Percentiles rank a stretch among this genome's conserved stretches.
Evolutionary conservation across 2,329 filamentous ascomycete genomes (phyloP).

Genomic region (Talaromyces amestolkiae): DNA sequence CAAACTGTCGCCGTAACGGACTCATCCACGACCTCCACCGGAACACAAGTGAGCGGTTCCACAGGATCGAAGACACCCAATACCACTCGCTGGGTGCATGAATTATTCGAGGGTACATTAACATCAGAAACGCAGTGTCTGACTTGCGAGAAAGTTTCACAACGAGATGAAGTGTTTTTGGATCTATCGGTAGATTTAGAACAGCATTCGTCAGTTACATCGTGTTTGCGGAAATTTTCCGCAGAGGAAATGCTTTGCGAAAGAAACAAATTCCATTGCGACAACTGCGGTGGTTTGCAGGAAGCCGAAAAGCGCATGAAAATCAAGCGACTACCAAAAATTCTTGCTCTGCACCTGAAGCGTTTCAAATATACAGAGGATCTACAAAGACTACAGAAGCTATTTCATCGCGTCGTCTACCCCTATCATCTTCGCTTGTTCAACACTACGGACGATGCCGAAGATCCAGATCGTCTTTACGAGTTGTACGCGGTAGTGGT

Average conservation of each 20-base stretch:
- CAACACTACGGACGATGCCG: conserved; percentile 93
- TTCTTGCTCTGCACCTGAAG: conserved; percentile 89
- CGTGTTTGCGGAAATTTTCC: conserved; percentile 91
- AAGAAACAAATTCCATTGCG: conserved; percentile 97
- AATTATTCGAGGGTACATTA: conserved; percentile 90
- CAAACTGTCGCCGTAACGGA: conserved; percentile 47
- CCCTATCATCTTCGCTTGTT: conserved; percentile 95
- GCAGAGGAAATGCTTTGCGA: conserved; percentile 98
- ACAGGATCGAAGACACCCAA: conserved; percentile 54
- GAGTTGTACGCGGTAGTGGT: conserved; percentile 97
- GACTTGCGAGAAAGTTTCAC: conserved; percentile 92
- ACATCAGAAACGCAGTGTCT: conserved; percentile 96
- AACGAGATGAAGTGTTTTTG: conserved; percentile 91
- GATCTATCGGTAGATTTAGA: conserved; percentile 95
- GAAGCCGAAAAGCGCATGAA: conserved; percentile 99
- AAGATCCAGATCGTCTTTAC: conserved; percentile 89
- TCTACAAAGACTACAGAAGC: conserved; percentile 85
- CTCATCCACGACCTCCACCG: conserved; percentile 31
- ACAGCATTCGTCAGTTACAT: conserved; percentile 92
- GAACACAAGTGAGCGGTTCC: conserved; percentile 26
- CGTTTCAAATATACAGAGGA: conserved; percentile 99
- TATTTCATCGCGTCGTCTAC: conserved; percentile 95
- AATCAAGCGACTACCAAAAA: conserved; percentile 88
- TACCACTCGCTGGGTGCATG: conserved; percentile 87
- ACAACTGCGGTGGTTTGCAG: conserved; percentile 92